A percentile compares a stretch with the other conserved stretches of the same genome.
Evolutionary conservation across 805 yeast genomes (phyloP).

Genomic region (Starmerella floris): DNA sequence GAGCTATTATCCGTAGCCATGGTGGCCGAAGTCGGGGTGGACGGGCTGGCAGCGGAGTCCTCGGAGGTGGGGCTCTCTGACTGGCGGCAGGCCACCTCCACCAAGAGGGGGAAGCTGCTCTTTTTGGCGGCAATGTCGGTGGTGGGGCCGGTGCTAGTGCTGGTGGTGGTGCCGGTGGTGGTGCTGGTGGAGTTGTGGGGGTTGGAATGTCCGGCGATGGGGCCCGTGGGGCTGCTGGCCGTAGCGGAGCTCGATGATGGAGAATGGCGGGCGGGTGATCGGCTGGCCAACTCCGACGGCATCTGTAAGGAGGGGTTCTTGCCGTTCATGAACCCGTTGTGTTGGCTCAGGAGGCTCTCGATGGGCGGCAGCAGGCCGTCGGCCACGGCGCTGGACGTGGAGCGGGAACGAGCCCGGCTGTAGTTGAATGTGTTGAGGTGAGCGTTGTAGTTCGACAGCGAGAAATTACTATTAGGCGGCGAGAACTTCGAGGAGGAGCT

Average conservation of each 20-base stretch:
- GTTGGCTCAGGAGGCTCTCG: constrained; percentile 4
- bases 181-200: background rate
- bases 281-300: background rate
- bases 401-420: constrained; percentile 1
- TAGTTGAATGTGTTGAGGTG: background rate
- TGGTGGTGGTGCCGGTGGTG: background rate
- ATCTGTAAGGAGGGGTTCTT: background rate
- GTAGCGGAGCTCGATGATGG: background rate
- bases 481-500: background rate
- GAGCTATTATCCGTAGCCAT: background rate
- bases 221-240: background rate
- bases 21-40: background rate
- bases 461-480: background rate
- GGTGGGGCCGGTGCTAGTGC: background rate
- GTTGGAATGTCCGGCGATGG: background rate
- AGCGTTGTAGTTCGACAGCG: background rate
- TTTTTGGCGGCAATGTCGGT: background rate
- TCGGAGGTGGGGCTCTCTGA: constrained; percentile 1
- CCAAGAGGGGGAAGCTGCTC: constrained; percentile 13
- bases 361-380: constrained; percentile 8
- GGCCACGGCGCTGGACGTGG: constrained; percentile 1
- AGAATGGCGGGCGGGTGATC: background rate
- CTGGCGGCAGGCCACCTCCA: constrained; percentile 15
- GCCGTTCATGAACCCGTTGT: background rate
- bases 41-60: background rate